Base-by-base conservation (phyloP, 176 grass and related monocot genomes). In the Miscanthus lutarioriparius region DNA sequence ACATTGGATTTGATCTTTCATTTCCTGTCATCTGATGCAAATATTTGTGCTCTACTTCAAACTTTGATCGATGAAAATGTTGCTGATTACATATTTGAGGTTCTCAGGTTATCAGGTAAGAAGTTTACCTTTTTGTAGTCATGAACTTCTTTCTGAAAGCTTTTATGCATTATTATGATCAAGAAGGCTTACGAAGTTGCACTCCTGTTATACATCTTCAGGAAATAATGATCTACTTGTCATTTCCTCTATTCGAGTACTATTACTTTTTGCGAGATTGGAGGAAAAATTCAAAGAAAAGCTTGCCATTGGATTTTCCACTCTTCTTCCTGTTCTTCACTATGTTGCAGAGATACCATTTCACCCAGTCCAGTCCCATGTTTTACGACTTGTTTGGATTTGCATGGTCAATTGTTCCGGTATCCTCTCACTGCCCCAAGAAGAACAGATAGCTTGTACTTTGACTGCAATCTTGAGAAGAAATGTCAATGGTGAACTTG, bases 41-140 rank as follows among this genome's bases (percentile, higher is more conserved):
- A 82, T 86, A 77, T 67, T 80, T 67, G 71, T 76, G 80, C 62
- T 83, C 85, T 89, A 44, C 90, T 98, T 77, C 37, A 98, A 93
- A 92, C 74, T 78, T 85, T 98, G 87, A 74, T 93, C 48, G 77
- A 95, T 40, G 87, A 95, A 88, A 90, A 87, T 90, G 88, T 98
- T 87, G 85, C 85, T 51, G 96, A 98, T 90, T 98, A 98, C 80
- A 74, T 98, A 86, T 95, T 98, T 53, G 96, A 98, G 91, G 89
- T 88, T 75, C 83, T 98, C 44, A 90, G 96, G 71, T 69, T 93
- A 63, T 95, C 96, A 91, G 92, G 96, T 98, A 92, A 62, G 63
- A 22, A 36, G 54, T 14, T 54, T 45, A 63, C 6, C 10, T 73
- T 82, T 89, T 40, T 79, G 2, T 13, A 66, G 23, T 25, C 30